Base-by-base conservation (phyloP, 192 early-diverging fungal genomes). In the Entomortierella parvispora region DNA sequence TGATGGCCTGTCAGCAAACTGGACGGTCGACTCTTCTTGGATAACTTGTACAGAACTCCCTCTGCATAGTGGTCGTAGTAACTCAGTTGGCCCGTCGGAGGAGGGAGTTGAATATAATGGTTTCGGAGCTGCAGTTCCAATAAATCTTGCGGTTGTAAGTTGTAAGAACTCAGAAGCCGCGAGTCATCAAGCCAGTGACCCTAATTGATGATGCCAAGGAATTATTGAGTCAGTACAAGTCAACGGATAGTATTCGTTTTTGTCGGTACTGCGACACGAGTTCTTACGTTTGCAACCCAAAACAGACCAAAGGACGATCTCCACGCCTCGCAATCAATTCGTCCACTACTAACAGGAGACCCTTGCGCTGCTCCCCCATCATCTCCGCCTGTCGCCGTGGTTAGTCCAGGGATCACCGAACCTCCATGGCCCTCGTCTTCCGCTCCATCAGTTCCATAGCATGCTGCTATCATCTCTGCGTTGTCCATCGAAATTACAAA, bases 131-230 rank as follows among this genome's bases (percentile, higher is more conserved):
- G 74, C 6, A 77, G 55, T 12, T 77, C 74, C 17, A 77, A 53
- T 2, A 77, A 17, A 52, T 68, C 74, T n/a, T 68, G 40, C 4
- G 74, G 55, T 23, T 77, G 22, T 2, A 77, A 17, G 22, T 28
- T 55, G 47, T 77, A 77, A 3, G 74, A 77, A 37, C 40, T 77
- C n/a, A 77, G 55, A n/a, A 56, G 37, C 57, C 74, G 58, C 14
- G 74, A 77, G n/a, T 77, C 66, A 2, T 77, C 74, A 15, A 77
- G 49, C 74, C 74, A 77, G 29, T 77, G 74, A 7, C 74, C 74
- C 74, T 77, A 53, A 37, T 40, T 20, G 26, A 46, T 29, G 3
- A 4, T 11, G 4, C 11, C 25, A n/a, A 23, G 28, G 6, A 25
- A 15, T 11, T 44, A 45, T 17, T 43, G 4, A 31, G 4, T 28